Conservation (phyloP, 805 yeast genomes). For the Nakazawaea siamensis region DNA sequence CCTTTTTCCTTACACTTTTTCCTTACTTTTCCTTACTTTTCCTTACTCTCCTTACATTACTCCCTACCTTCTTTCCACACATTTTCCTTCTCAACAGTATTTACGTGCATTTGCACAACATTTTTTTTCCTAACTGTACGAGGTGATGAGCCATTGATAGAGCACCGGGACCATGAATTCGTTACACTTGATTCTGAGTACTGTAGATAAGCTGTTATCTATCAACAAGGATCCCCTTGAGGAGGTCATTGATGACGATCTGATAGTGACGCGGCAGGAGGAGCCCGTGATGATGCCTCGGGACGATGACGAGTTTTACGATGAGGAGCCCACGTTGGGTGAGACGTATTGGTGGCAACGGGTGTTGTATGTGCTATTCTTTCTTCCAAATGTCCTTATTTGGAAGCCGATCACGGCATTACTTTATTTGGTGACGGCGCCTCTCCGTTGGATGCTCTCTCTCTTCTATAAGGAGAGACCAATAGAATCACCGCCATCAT, state of each 20-base stretch:
- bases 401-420: conserved; percentile 42
- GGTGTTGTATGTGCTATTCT: conserved; percentile 29
- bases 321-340: too few species aligned
- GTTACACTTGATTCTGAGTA: conserved; percentile 21
- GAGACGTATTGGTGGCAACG: too few species aligned
- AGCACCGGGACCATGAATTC: conserved; percentile 17
- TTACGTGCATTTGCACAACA: too few species aligned
- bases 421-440: conserved; percentile 37
- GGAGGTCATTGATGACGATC: background rate
- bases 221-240: conserved; percentile 9
- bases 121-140: too few species aligned
- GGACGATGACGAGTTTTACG: conserved; percentile 4
- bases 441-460: too few species aligned
- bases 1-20: too few species aligned
- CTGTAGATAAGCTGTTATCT: conserved; percentile 22
- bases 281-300: conserved; percentile 4
- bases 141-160: too few species aligned
- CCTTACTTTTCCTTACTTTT: too few species aligned
- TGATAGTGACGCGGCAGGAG: conserved; percentile 11
- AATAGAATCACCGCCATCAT: background rate
- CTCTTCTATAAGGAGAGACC: background rate
- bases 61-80: too few species aligned
- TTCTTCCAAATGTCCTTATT: conserved; percentile 41
- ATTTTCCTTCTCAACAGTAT: too few species aligned
- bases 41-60: too few species aligned